Evolutionary conservation across 768 basidiomycete species (phyloP).

Genomic region (Lepiota brunneoincarnata): DNA sequence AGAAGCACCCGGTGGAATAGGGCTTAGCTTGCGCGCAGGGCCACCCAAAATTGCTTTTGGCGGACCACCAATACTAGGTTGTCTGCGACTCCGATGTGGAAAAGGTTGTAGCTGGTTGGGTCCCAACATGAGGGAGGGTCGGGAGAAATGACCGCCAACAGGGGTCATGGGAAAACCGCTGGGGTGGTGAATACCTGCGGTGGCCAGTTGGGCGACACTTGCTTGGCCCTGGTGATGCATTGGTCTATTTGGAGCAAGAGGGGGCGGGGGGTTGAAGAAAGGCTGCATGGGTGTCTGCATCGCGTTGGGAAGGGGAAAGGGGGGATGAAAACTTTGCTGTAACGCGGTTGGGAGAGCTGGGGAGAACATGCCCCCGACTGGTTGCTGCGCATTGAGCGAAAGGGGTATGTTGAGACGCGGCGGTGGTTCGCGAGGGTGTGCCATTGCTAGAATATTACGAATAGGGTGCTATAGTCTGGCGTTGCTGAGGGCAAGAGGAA

Average conservation of each 20-base stretch:
- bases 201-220: constrained; percentile 64
- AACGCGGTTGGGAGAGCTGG: constrained; percentile 61
- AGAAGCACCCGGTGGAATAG: constrained; percentile 45
- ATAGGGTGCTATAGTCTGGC: background rate
- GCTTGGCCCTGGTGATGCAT: constrained; percentile 52
- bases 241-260: constrained; percentile 50
- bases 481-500: too few species aligned
- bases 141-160: constrained; percentile 53
- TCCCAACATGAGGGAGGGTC: constrained; percentile 44
- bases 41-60: constrained; percentile 85
- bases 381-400: constrained; percentile 54
- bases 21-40: constrained; percentile 73
- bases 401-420: constrained; percentile 59
- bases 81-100: constrained; percentile 45
- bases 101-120: constrained; percentile 46
- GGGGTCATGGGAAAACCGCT: constrained; percentile 54
- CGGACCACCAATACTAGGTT: constrained; percentile 81
- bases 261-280: constrained; percentile 54
- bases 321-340: constrained; percentile 56
- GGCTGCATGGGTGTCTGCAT: constrained; percentile 76
- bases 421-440: constrained; percentile 48
- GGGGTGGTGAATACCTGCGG: constrained; percentile 57
- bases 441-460: constrained; percentile 23
- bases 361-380: constrained; percentile 51
- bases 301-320: constrained; percentile 44